Evolutionary conservation across 352 stramenopile species (phyloP), one percentile per base, ranked within the genome.

Genomic region (Phytophthora fragariaefolia): DNA sequence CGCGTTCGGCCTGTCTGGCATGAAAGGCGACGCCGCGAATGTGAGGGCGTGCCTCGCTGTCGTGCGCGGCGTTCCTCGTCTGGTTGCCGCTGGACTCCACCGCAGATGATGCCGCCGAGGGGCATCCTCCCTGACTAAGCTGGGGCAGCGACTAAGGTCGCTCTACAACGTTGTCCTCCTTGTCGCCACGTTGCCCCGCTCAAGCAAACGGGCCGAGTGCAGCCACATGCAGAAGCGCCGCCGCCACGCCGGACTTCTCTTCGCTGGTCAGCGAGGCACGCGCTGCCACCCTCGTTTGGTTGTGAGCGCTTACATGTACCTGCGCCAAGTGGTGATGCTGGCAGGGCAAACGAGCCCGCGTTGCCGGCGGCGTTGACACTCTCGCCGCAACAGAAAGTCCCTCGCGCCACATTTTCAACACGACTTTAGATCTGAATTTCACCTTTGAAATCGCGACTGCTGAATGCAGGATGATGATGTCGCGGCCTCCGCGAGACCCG

Each of bases 371-470:
- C 30, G 24, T 22, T 18, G 47, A n/a, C 23, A 20, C 42, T 23
- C 17, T 42, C 61, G 18, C 28, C 23, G 27, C 50, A 69, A 32
- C 56, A 68, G 50, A 72, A 72, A 63, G 64, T 63, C 56, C 40
- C 22, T 30, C 27, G 9, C 34, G 45, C 64, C 46, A 58, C 22
- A 63, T 64, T 63, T 69, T 30, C 28, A 24, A 51, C 55, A 46
- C 58, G 18, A 47, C 40, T 24, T 46, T 47, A 57, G 49, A 69
- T 64, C 58, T 63, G 40, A 63, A 64, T 47, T 46, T 63, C 49
- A 10, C 27, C 46, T 64, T 72, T 42, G 56, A 60, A 61, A 54
- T 63, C 65, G 65, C 59, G 65, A 73, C 59, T 73, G 67, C 52
- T 54, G 67, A 69, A 64, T n/a, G n/a, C n/a, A n/a, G n/a, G n/a